A percentile compares a stretch with the other conserved stretches of the same genome.
These are phyloP conservation scores for Quillaja saponaria DNA, from an alignment of 306 rosid genomes.

Conservation along the genomic window DNA sequence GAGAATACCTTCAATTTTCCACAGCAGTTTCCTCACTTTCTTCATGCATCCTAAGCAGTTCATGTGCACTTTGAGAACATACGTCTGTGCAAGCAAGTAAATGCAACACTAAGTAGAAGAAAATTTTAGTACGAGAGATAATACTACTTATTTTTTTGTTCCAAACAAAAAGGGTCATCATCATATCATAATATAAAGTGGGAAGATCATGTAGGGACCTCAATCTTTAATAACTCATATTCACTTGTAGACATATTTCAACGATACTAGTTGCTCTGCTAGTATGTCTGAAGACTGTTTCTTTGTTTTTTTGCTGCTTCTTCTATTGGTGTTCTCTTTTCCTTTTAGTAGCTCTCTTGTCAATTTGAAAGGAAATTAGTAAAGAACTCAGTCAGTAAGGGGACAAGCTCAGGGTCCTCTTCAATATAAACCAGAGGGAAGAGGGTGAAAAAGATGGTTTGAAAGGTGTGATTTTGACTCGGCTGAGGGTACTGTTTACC, in stretches of 20 bases:
- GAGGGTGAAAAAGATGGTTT: neutral
- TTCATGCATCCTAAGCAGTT: constrained; percentile 59
- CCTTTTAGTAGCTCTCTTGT: neutral
- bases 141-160: no score
- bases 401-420: constrained; percentile 10
- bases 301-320: neutral
- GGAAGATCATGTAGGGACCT: constrained; percentile 33
- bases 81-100: constrained; percentile 29
- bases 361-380: neutral
- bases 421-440: neutral
- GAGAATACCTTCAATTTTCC: constrained; percentile 49
- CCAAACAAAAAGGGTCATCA: no score
- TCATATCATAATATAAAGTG: constrained; percentile 2
- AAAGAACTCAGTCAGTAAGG: neutral
- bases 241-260: constrained; percentile 40
- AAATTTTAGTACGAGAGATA: neutral
- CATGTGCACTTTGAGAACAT: constrained; percentile 54
- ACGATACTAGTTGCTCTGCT: constrained; percentile 1
- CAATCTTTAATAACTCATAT: constrained; percentile 32
- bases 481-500: neutral
- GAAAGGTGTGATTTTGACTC: constrained; percentile 37
- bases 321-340: neutral
- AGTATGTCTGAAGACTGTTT: constrained; percentile 6
- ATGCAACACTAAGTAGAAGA: neutral
- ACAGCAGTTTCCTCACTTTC: constrained; percentile 48